phyloP scores from a whole-genome alignment of 306 rosid genomes.

The Lathyrus tuberosus region DNA sequence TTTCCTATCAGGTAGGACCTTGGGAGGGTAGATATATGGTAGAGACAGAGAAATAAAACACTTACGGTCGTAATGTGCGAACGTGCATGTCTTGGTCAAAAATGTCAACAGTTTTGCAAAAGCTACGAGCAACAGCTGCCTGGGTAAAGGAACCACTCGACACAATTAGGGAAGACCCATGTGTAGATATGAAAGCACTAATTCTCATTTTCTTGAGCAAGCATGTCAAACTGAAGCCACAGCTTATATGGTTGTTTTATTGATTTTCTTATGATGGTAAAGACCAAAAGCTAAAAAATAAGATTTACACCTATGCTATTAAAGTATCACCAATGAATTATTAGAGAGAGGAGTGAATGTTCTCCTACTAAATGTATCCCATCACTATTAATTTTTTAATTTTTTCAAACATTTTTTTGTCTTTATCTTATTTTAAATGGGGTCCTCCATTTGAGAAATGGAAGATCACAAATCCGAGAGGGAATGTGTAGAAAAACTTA shows the following conservation, averaged over 20 bases:
- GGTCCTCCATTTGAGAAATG: no score
- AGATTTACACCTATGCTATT: background rate
- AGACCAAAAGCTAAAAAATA: constrained; percentile 9
- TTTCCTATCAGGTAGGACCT: background rate
- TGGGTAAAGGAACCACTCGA: constrained; percentile 45
- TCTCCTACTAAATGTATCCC: no score
- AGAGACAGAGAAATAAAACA: constrained; percentile 8
- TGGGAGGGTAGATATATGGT: background rate
- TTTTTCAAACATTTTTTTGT: no score
- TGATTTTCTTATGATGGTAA: constrained; percentile 14
- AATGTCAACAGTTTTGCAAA: constrained; percentile 73
- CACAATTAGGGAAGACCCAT: constrained; percentile 19
- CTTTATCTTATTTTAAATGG: no score
- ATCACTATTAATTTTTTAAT: no score
- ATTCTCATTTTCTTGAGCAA: constrained; percentile 17
- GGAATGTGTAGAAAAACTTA: no score
- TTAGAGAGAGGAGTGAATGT: no score
- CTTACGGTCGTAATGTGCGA: constrained; percentile 80
- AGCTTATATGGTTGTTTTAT: constrained; percentile 4
- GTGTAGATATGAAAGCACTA: constrained; percentile 28
- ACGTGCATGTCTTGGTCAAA: constrained; percentile 90
- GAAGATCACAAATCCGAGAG: no score
- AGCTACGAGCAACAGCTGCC: constrained; percentile 87
- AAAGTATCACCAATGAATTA: constrained; percentile 5
- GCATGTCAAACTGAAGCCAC: constrained; percentile 4